Evolutionary conservation across 371 early-diverging fungal species (phyloP).

Genomic region (Mucor piriformis): DNA sequence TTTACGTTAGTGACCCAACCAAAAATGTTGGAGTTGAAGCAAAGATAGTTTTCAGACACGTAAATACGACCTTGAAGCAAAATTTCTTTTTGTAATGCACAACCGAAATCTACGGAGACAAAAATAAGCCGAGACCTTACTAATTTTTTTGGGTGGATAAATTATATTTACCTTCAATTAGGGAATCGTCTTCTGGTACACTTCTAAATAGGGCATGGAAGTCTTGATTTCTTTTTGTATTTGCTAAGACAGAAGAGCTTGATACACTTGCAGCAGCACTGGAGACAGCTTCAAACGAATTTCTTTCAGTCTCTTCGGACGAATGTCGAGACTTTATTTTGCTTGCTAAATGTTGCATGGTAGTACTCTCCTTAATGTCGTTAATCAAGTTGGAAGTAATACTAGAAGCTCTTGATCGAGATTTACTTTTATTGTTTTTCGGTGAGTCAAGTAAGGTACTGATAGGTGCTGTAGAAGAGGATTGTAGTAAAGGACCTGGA

Average conservation of each 20-base stretch:
- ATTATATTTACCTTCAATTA: slow-evolving; percentile 56
- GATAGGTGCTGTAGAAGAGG: slow-evolving; percentile 3
- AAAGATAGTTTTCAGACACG: slow-evolving; percentile 82
- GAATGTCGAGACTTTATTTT: slow-evolving; percentile 20
- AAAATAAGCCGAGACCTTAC: background rate
- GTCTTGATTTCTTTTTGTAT: slow-evolving; percentile 51
- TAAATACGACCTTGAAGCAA: slow-evolving; percentile 91
- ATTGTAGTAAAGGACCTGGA: background rate
- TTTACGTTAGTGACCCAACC: slow-evolving; percentile 93
- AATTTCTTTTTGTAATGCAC: slow-evolving; percentile 93
- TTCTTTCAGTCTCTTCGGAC: slow-evolving; percentile 1
- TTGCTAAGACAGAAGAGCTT: slow-evolving; percentile 24
- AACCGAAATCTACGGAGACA: slow-evolving; percentile 75
- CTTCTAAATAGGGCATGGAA: slow-evolving; percentile 60
- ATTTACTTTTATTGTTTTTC: slow-evolving; percentile 12
- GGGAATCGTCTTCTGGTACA: slow-evolving; percentile 56
- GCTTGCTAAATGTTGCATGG: slow-evolving; percentile 17
- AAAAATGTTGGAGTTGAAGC: slow-evolving; percentile 95
- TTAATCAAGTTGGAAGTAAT: slow-evolving; percentile 25
- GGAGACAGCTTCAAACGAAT: background rate
- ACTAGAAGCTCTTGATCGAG: slow-evolving; percentile 31
- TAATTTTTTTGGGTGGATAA: background rate
- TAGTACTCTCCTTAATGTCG: slow-evolving; percentile 25
- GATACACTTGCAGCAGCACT: background rate
- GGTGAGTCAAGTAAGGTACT: background rate